Evolutionary conservation across 2,329 filamentous ascomycete species (phyloP), one percentile per base, ranked within the genome.

Genomic region (Epichloe brachyelytri): DNA sequence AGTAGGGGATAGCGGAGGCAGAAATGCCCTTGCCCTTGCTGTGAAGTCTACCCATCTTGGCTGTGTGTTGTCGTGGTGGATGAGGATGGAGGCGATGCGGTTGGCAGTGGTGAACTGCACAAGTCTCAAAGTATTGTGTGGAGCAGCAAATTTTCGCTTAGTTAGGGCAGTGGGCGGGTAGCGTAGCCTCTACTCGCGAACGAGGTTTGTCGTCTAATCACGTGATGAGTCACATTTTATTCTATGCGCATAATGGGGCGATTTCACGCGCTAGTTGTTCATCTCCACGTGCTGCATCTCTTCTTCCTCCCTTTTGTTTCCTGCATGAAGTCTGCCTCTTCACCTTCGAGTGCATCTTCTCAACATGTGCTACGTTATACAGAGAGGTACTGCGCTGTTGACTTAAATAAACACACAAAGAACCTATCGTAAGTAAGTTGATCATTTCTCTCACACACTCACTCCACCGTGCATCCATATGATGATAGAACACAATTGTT

Each of bases 1-100:
- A 95, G 85, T 97, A 98, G 70, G 94, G 93, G 75, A 97, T 77
- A 68, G 93, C 88, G 58, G 88, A 95, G 77, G 88, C 76, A 63
- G 88, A 89, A 77, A 98, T 98, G 76, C 93, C 94, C 88, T 97
- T 97, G 79, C 93, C 91, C 69, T 96, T 95, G 82, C 81, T 87
- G 85, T 98, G 94, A 85, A 97, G 85, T 81, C 91, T 85, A 85
- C 90, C 88, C 88, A 95, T 95, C 63, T 74, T 86, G 74, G 67
- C 71, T 69, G 69, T 63, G 54, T 66, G 53, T 66, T 65, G 64
- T 66, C 60, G 63, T 64, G 65, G 59, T 60, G 68, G 50, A 63
- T 65, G 64, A 57, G 54, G 60, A 59, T 64, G 59, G 54, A 60
- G 61, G 58, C 55, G 56, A 53, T 60, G 63, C 57, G 57, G 58